Evolutionary conservation across 805 yeast species (phyloP).

Genomic region (Komagataella phaffii): DNA sequence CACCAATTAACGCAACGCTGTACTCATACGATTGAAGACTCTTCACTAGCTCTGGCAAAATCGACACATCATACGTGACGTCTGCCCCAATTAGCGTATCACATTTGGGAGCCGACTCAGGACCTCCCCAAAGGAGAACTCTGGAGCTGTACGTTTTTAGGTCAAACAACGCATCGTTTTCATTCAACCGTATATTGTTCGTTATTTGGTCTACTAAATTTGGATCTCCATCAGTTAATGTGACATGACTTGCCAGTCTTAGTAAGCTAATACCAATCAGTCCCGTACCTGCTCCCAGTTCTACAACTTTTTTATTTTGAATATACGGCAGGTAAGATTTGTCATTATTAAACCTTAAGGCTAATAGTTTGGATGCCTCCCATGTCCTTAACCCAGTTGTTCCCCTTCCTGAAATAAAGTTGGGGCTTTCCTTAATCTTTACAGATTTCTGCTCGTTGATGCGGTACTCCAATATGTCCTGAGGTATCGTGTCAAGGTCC

Average conservation of each 20-base stretch:
- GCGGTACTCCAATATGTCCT: conserved; percentile 1
- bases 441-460: conserved; percentile 6
- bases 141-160: conserved; percentile 12
- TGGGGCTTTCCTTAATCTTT: conserved; percentile 45
- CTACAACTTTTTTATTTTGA: conserved; percentile 30
- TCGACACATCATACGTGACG: conserved; percentile 65
- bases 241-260: conserved; percentile 12
- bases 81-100: conserved; percentile 72
- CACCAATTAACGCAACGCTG: conserved; percentile 34
- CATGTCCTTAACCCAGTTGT: conserved; percentile 87
- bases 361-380: conserved; percentile 76
- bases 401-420: conserved; percentile 55
- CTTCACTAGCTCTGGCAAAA: conserved; percentile 34
- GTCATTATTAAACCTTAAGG: conserved; percentile 9
- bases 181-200: conserved; percentile 33
- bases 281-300: conserved; percentile 88
- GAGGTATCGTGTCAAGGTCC: not conserved
- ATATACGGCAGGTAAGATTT: not conserved
- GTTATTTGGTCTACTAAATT: conserved; percentile 33
- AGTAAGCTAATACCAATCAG: conserved; percentile 43
- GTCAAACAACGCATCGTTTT: conserved; percentile 3
- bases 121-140: conserved; percentile 45
- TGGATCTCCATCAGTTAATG: conserved; percentile 59
- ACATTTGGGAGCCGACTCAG: conserved; percentile 21
- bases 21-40: not conserved